These are phyloP conservation scores for Penicillium cataractarum DNA, from an alignment of 495 filamentous ascomycete species.

Conservation along the genomic window DNA sequence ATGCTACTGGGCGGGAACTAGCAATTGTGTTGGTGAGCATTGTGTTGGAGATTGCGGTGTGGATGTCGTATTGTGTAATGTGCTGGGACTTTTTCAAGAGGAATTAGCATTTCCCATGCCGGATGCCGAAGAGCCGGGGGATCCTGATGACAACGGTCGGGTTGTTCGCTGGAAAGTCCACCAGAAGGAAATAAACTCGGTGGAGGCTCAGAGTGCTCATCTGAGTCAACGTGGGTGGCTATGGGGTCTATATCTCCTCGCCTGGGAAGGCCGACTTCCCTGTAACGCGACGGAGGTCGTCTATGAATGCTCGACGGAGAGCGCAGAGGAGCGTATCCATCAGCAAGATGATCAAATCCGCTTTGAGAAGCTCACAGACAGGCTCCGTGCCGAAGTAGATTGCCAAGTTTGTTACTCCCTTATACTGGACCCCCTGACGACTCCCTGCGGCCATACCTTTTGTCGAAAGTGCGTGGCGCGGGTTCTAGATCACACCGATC, in stretches of 20 bases:
- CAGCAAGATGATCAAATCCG: conserved; percentile 53
- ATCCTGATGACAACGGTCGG: conserved; percentile 47
- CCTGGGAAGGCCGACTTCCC: conserved; percentile 35
- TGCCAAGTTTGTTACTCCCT: conserved; percentile 86
- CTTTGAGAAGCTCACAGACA: conserved; percentile 61
- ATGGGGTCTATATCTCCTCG: conserved; percentile 35
- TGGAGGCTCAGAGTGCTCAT: conserved; percentile 20
- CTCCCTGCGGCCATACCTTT: conserved; percentile 86
- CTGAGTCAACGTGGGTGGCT: conserved; percentile 26
- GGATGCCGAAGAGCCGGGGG: conserved; percentile 1
- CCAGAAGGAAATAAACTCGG: conserved; percentile 24
- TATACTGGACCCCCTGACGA: conserved; percentile 80
- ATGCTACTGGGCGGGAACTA: conserved; percentile 64
- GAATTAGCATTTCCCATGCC: conserved; percentile 40
- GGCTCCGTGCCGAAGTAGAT: conserved; percentile 69
- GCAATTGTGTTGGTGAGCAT: conserved; percentile 67
- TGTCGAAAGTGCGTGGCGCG: conserved; percentile 78
- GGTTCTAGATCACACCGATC: conserved; percentile 71
- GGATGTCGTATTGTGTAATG: conserved; percentile 74
- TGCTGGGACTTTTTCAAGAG: conserved; percentile 57
- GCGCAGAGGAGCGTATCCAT: conserved; percentile 45
- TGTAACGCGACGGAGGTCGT: conserved; percentile 50
- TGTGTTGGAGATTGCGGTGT: conserved; percentile 72
- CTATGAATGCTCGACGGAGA: conserved; percentile 51
- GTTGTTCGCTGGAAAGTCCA: conserved; percentile 43